Conservation (phyloP, 495 filamentous ascomycete genomes). For the Lophium mytilinum region DNA sequence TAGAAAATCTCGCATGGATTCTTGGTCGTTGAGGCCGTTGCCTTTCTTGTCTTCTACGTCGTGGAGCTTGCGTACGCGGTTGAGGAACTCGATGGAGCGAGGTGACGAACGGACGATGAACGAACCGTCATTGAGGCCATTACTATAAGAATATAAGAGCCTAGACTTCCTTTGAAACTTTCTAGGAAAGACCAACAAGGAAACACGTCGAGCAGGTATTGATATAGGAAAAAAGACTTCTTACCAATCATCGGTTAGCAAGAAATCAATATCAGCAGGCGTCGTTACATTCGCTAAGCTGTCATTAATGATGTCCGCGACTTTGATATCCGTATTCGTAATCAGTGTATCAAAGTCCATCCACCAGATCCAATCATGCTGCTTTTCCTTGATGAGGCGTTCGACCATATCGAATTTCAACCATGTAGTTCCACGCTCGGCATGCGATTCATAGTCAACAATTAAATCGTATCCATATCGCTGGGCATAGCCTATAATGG, state of each 20-base stretch:
- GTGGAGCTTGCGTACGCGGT: conserved; percentile 11
- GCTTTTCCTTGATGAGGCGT: conserved; percentile 16
- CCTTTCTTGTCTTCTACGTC: conserved; percentile 3
- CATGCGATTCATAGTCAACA: conserved; percentile 25
- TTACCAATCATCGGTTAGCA: conserved; percentile 22
- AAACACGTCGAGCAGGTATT: too few relatives aligned
- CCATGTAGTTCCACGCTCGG: conserved; percentile 12
- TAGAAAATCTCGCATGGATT: conserved; percentile 23
- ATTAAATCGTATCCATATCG: conserved; percentile 25
- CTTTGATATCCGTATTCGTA: neutral
- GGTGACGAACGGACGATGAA: conserved; percentile 24
- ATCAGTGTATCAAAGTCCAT: neutral
- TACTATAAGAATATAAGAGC: conserved; percentile 13
- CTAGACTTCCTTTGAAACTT: neutral
- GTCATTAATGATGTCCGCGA: conserved; percentile 23
- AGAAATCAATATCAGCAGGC: conserved; percentile 17
- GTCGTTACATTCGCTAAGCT: conserved; percentile 13
- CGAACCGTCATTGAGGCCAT: conserved; percentile 30
- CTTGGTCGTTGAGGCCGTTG: conserved; percentile 25
- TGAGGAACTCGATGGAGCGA: conserved; percentile 22
- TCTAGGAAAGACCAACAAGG: neutral
- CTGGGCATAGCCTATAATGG: conserved; percentile 17
- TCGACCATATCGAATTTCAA: conserved; percentile 29
- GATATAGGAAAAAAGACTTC: neutral
- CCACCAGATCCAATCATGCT: conserved; percentile 35